Base-by-base conservation (phyloP, 495 filamentous ascomycete species). In the Thozetella sp. region DNA sequence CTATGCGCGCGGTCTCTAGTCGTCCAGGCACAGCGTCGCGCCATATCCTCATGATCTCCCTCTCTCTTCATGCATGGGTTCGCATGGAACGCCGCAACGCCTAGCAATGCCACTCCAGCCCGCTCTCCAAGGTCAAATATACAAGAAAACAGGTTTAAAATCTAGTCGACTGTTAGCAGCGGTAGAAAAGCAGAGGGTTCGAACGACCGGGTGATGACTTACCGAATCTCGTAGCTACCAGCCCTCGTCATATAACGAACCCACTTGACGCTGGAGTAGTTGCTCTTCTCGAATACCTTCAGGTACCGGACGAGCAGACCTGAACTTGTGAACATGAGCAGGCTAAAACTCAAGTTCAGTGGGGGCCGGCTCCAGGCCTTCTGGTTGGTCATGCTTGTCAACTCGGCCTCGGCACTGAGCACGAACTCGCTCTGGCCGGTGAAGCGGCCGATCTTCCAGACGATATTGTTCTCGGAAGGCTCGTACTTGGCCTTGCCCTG, bases 261-360 rank as follows among this genome's bases (percentile, higher is more conserved):
- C 96, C 96, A 99, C 70, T 99, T 99, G 11, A 99, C 96, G 65
- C 91, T 96, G 57, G 90, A 93, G 70, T 99, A 99, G 76, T 98
- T 97, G 71, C 83, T 92, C 87, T 99, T 99, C 83, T 99, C 96
- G 78, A 99, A 99, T 24, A 99, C 96, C 79, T 99, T 99, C 59
- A 99, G 77, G 75, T 99, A 99, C 45, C 96, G 77, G 53, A 99
- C 96, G 63, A 99, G 70, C 66, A 99, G 72, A 17, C 95, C 96
- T 1, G 88, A 92, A 67, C 90, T 93, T 34, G 96, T 99, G 74
- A 99, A 99, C 96, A 99, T 99, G 65, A 99, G 79, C 65, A 99
- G 73, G 57, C 88, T 92, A 68, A 99, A 99, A 72, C 82, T 94
- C 73, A 99, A 75, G 67, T 88, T 96, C 59, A 99, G 77, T 27